Evolutionary conservation across 805 yeast genomes (phyloP).

Genomic region (Schwanniomyces pseudopolymorphus): DNA sequence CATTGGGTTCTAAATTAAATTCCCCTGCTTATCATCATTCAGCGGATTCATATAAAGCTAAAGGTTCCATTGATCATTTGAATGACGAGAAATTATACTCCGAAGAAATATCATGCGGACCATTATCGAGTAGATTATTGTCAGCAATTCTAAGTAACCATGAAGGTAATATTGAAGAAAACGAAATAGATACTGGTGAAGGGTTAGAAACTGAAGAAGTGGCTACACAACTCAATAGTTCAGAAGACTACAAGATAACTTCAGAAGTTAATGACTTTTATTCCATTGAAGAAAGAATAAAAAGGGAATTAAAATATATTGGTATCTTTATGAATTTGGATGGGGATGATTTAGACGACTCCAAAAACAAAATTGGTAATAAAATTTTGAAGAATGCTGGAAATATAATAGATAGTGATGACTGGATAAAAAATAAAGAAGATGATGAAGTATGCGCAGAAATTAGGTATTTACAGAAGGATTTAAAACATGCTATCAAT

Average conservation of each 20-base stretch:
- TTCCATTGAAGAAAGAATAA: constrained; percentile 81
- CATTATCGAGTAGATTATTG: constrained; percentile 77
- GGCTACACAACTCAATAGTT: constrained; percentile 34
- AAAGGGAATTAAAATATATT: constrained; percentile 83
- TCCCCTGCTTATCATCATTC: constrained; percentile 48
- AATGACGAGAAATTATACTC: constrained; percentile 65
- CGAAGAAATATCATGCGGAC: constrained; percentile 85
- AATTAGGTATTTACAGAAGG: constrained; percentile 67
- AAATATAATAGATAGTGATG: constrained; percentile 52
- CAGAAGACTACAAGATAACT: constrained; percentile 40
- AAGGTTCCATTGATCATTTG: constrained; percentile 56
- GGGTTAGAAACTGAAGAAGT: constrained; percentile 26
- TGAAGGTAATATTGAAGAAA: constrained; percentile 25
- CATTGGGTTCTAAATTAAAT: constrained; percentile 40
- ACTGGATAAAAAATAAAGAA: constrained; percentile 77
- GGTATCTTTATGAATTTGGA: constrained; percentile 75
- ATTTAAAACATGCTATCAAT: constrained; percentile 58
- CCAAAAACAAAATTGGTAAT: constrained; percentile 21
- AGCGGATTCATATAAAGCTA: constrained; percentile 51
- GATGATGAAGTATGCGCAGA: constrained; percentile 94
- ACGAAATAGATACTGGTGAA: constrained; percentile 14
- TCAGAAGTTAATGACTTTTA: constrained; percentile 63
- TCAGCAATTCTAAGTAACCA: constrained; percentile 69
- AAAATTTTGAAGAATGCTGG: constrained; percentile 18
- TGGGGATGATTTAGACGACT: constrained; percentile 34